These are phyloP conservation scores for Sphagnum magellanicum DNA, from an alignment of 228 moss, liverwort and hornwort genomes.

Conservation along the genomic window DNA sequence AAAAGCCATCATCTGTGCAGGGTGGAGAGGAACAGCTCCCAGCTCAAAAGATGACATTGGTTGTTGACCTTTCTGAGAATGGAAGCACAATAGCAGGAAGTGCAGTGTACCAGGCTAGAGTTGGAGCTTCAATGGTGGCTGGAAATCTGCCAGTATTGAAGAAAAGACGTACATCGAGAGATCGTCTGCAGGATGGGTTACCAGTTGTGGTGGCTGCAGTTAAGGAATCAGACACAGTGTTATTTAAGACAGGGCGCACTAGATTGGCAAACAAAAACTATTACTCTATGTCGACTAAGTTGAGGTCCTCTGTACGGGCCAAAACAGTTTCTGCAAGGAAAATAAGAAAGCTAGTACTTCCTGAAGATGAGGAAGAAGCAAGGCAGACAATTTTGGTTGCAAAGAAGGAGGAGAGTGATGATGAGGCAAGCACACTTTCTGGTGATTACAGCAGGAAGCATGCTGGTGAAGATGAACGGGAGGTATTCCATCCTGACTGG, in stretches of 20 bases:
- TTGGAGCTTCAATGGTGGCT: not conserved
- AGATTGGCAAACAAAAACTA: too few relatives aligned
- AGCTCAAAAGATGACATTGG: conserved; percentile 4
- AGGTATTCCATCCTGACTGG: conserved; percentile 38
- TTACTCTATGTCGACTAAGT: too few relatives aligned
- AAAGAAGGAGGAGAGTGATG: conserved; percentile 36
- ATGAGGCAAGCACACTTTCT: conserved; percentile 51
- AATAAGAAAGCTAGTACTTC: conserved; percentile 14
- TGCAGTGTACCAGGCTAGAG: not conserved
- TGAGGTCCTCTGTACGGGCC: too few relatives aligned
- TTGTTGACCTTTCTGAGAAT: conserved; percentile 14
- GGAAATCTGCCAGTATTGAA: not conserved
- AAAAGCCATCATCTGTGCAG: not conserved
- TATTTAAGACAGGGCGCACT: too few relatives aligned
- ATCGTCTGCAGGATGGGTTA: not conserved
- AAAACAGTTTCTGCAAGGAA: not conserved
- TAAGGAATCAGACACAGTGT: too few relatives aligned
- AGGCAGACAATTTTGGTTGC: not conserved
- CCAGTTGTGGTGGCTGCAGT: too few relatives aligned
- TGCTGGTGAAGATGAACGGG: conserved; percentile 20
- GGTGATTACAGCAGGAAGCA: conserved; percentile 28
- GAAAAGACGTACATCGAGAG: not conserved
- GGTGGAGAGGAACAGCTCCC: conserved; percentile 5
- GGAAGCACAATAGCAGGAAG: not conserved
- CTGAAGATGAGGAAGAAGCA: conserved; percentile 8